Conservation (phyloP, 495 filamentous ascomycete genomes). For the Echria macrotheca region DNA sequence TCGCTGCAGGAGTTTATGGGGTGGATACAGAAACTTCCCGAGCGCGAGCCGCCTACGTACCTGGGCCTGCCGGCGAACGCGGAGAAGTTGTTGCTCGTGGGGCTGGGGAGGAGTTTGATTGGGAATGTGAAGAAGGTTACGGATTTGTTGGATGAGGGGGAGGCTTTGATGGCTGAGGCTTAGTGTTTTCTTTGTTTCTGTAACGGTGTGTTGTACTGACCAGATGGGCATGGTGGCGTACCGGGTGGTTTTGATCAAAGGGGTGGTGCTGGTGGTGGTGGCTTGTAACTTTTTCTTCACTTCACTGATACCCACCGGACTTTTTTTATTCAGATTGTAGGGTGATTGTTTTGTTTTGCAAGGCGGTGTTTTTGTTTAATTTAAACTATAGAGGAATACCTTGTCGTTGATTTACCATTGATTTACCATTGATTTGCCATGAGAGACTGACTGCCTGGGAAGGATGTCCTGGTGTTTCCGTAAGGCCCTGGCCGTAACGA, state of each 20-base stretch:
- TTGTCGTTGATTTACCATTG: too few species aligned
- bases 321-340: constrained; percentile 1
- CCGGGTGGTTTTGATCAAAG: not conserved
- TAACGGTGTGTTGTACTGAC: not conserved
- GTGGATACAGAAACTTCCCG: constrained; percentile 89
- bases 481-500: too few species aligned
- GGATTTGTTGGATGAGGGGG: constrained; percentile 84
- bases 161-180: constrained; percentile 75
- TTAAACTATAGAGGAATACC: too few species aligned
- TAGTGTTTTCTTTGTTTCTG: not conserved
- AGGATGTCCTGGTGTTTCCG: too few species aligned
- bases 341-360: not conserved
- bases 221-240: not conserved
- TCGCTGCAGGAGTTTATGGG: constrained; percentile 78
- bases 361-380: not conserved
- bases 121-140: constrained; percentile 76
- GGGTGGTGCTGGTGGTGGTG: too few species aligned
- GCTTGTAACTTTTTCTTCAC: too few species aligned
- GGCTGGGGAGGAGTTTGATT: constrained; percentile 81
- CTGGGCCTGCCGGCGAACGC: constrained; percentile 94
- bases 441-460: too few species aligned
- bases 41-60: constrained; percentile 94
- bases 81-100: constrained; percentile 90
- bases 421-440: too few species aligned
- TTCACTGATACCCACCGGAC: constrained; percentile 7